phyloP scores from a whole-genome alignment of 2,329 filamentous ascomycete species.

The Colletotrichum sp. region DNA sequence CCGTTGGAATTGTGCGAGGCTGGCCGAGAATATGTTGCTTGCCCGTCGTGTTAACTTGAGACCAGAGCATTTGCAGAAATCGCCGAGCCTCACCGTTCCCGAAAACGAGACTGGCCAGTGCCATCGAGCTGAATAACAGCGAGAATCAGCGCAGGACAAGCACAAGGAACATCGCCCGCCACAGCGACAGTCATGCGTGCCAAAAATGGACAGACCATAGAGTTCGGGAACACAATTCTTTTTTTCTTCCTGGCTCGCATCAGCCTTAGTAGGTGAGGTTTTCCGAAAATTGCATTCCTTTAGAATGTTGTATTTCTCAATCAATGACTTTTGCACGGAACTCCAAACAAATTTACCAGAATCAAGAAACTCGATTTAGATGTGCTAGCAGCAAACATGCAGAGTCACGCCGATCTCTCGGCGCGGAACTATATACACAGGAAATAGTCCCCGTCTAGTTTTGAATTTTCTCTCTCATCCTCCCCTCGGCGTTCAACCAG shows the following conservation, averaged over 20 bases:
- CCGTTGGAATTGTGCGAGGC: background rate
- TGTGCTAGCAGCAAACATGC: background rate
- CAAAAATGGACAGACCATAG: background rate
- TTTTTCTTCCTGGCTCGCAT: background rate
- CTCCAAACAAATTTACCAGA: background rate
- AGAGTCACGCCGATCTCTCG: background rate
- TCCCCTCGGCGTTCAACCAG: background rate
- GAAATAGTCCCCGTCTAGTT: background rate
- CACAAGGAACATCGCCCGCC: background rate
- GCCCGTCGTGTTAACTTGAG: background rate
- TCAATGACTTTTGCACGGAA: background rate
- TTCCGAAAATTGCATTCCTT: too few species aligned
- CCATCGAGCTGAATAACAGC: background rate
- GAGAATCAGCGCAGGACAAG: background rate
- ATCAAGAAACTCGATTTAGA: conserved; percentile 17
- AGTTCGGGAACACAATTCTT: background rate
- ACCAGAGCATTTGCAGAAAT: background rate
- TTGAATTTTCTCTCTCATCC: background rate
- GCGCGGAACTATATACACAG: background rate
- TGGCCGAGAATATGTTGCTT: background rate
- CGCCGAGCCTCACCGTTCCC: background rate
- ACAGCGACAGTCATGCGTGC: background rate
- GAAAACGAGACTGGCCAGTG: background rate
- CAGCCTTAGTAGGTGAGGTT: background rate
- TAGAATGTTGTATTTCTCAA: too few species aligned